phyloP scores from a whole-genome alignment of 1,284 basidiomycete species.

The Leccinum pachyderme region DNA sequence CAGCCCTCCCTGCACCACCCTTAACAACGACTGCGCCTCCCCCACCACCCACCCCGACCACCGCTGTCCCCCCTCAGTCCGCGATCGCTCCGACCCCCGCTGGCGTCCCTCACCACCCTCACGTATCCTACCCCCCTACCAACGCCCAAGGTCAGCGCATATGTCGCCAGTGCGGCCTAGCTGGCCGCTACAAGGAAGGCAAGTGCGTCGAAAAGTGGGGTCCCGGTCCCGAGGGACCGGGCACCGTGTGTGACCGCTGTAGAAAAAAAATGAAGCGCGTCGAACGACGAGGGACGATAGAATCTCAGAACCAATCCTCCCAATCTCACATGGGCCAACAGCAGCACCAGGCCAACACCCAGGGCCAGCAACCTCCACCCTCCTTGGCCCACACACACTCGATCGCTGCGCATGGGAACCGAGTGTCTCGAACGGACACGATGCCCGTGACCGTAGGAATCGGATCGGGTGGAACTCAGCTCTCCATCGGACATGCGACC shows the following conservation, averaged over 20 bases:
- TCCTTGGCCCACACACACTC: conserved; percentile 22
- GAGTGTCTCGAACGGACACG: conserved; percentile 28
- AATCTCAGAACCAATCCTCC: conserved; percentile 24
- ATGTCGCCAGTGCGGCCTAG: conserved; percentile 68
- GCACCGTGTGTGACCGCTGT: conserved; percentile 81
- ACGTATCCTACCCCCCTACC: conserved; percentile 36
- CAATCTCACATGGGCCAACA: conserved; percentile 18
- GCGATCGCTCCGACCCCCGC: conserved; percentile 3
- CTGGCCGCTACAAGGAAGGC: conserved; percentile 75
- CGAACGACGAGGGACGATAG: conserved; percentile 66
- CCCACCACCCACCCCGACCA: conserved; percentile 18
- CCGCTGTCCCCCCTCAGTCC: conserved; percentile 11
- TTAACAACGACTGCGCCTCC: conserved; percentile 11
- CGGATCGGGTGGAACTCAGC: conserved; percentile 29
- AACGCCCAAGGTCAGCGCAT: conserved; percentile 69
- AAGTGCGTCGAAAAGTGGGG: conserved; percentile 88
- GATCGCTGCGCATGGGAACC: conserved; percentile 20
- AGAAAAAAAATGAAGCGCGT: conserved; percentile 85
- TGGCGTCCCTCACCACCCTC: conserved; percentile 7
- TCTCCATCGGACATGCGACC: conserved; percentile 20
- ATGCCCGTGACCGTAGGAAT: conserved; percentile 25
- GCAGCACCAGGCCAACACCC: conserved; percentile 1
- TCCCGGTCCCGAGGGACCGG: conserved; percentile 77
- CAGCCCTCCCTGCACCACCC: conserved; percentile 19
- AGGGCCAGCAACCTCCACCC: background rate